Evolutionary conservation across 169 alveolate species (phyloP), one percentile per base, ranked within the genome.

Genomic region (Plasmodium gonderi): DNA sequence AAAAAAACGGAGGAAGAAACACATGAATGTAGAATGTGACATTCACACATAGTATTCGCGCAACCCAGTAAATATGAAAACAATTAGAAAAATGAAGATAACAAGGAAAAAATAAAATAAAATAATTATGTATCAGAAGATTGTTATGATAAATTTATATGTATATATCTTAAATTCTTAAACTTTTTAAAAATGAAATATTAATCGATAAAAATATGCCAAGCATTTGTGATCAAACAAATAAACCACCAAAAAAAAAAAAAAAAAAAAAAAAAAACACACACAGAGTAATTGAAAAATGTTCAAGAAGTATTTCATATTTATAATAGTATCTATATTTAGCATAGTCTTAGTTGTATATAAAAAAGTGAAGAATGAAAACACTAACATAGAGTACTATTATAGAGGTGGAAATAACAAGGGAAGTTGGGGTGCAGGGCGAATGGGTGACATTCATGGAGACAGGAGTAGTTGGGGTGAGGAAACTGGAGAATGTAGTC

Each of bases 321-420:
- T 74, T 85, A 44, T 85, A 31, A 67, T 72, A 49, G 8, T 85
- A 49, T 85, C 92, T 44, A 47, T 85, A 51, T 49, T 74, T 85
- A 85, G 92, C 65, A 51, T 85, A 72, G 45, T 77, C 64, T 44
- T 85, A 75, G 92, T 74, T 14, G 51, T 85, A 51, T 75, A 72
- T 74, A 60, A 85, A 3, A 38, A 45, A 38, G 64, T 23, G 17
- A 75, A 26, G 49, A 26, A 85, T 74, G 85, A 42, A 74, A 9
- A 64, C 31, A 12, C 17, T 9, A 45, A 11, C 26, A 9, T 51
- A 29, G 45, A 75, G 20, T 31, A 68, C 51, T 47, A 74, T 75
- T 3, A 78, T 49, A 36, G 20, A 12, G 47, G 49, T 11, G 29
- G 45, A 23, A 4, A 64, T 5, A 45, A 14, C 69, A 38, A 20